Evolutionary conservation across 495 filamentous ascomycete genomes (phyloP), one percentile per base, ranked within the genome.

Genomic region (Xylaria nigripes): DNA sequence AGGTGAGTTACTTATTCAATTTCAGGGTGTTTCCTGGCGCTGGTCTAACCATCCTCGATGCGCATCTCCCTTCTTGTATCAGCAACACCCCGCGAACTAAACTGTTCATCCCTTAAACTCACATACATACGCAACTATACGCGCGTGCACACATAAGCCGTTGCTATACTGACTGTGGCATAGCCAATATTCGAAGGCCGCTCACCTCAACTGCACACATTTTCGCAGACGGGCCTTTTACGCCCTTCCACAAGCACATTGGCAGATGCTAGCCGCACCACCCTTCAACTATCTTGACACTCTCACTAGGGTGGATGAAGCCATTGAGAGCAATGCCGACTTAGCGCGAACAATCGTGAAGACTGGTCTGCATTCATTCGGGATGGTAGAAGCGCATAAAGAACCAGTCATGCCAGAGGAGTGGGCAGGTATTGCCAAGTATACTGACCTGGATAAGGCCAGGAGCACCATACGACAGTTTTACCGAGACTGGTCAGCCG

Each of bases 401-500:
- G 62, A 69, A 13, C 56, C 60, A 25, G 60, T 27, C 9, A 59
- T 72, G 16, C 63, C 66, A 2, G 62, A 73, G 22, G 74, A 81
- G 34, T 91, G 89, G 86, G 72, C 76, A 48, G 81, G 78, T 12
- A 71, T 74, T 30, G 81, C 90, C 5, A 90, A 81, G 19, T 61
- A 76, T 19, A 70, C 71, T 3, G 91, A 96, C 65, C 61, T 94
- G 45, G 90, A 93, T 61, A 99, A 96, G 68, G 93, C 91, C 16
- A 79, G 86, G 56, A 92, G 87, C 48, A 96, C 89, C 6, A 75
- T 99, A 46, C 78, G 90, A 19, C 93, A 99, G 64, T 87, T 99
- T 62, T 96, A 89, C 64, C 87, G 93, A 6, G 93, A 99, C 67
- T 99, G 93, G 93, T 89, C 87, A 38, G 77, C 75, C 8, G 91